These are phyloP conservation scores for Colletotrichum melonis DNA, from an alignment of 2,329 filamentous ascomycete genomes.

Conservation along the genomic window DNA sequence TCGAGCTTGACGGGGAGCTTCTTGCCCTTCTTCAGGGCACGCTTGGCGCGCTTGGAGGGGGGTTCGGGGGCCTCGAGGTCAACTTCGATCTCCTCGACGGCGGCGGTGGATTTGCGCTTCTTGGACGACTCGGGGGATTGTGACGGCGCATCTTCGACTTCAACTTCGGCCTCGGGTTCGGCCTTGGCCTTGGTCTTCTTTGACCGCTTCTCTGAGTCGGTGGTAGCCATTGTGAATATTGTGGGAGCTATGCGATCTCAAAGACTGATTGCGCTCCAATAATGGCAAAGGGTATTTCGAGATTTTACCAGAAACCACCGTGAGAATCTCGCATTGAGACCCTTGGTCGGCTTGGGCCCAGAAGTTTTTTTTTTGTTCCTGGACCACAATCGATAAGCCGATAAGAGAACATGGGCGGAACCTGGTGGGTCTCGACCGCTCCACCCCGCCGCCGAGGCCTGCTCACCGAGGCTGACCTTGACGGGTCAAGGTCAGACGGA, in stretches of 20 bases:
- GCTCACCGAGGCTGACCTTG: slow-evolving; percentile 16
- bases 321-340: slow-evolving; percentile 3
- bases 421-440: neutral
- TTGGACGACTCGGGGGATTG: slow-evolving; percentile 52
- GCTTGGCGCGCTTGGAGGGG: slow-evolving; percentile 92
- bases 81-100: slow-evolving; percentile 82
- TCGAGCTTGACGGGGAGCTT: slow-evolving; percentile 58
- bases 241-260: neutral
- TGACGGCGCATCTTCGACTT: slow-evolving; percentile 1
- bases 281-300: neutral
- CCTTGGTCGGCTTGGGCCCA: slow-evolving; percentile 13
- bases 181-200: slow-evolving; percentile 4
- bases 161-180: neutral
- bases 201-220: slow-evolving; percentile 8
- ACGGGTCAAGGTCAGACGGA: neutral
- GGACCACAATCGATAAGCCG: slow-evolving; percentile 29
- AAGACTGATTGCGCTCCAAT: neutral
- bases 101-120: slow-evolving; percentile 75
- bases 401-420: neutral
- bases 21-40: slow-evolving; percentile 88
- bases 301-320: slow-evolving; percentile 10
- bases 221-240: slow-evolving; percentile 8
- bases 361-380: slow-evolving; percentile 30
- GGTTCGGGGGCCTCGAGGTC: slow-evolving; percentile 91
- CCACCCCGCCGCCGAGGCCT: neutral